Conservation (phyloP, 306 rosid species). For the Astragalus membranaceus region DNA sequence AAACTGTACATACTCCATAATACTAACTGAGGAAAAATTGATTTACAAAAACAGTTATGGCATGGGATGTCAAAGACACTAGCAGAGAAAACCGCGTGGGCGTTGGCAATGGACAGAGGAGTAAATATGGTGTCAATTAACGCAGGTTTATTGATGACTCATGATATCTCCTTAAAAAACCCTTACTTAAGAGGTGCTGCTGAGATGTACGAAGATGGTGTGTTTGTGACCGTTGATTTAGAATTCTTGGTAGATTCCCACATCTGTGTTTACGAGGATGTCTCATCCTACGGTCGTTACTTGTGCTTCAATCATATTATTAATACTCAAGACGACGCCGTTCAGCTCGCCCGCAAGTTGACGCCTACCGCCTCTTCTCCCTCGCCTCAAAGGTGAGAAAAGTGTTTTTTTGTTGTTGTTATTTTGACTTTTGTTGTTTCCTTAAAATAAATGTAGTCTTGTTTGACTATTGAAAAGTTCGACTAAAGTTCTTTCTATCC, state of each 20-base stretch:
- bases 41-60: slow-evolving; percentile 60
- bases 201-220: slow-evolving; percentile 88
- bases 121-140: slow-evolving; percentile 73
- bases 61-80: slow-evolving; percentile 82
- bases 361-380: slow-evolving; percentile 37
- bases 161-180: slow-evolving; percentile 41
- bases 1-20: too few relatives aligned
- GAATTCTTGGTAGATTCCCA: slow-evolving; percentile 59
- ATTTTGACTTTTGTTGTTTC: not conserved
- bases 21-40: not conserved
- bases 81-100: slow-evolving; percentile 84
- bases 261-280: slow-evolving; percentile 55
- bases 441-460: too few relatives aligned
- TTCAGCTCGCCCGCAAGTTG: slow-evolving; percentile 52
- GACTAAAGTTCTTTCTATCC: not conserved
- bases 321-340: slow-evolving; percentile 55
- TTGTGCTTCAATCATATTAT: slow-evolving; percentile 67
- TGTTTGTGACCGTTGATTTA: slow-evolving; percentile 71
- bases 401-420: not conserved
- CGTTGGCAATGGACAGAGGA: slow-evolving; percentile 85
- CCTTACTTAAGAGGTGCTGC: slow-evolving; percentile 89
- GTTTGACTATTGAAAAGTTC: not conserved
- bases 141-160: slow-evolving; percentile 39
- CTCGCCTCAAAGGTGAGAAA: slow-evolving; percentile 37
- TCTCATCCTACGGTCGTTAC: slow-evolving; percentile 87